Evolutionary conservation across 495 filamentous ascomycete genomes (phyloP), one percentile per base, ranked within the genome.

Genomic region (Astrothelium subdiscretum): DNA sequence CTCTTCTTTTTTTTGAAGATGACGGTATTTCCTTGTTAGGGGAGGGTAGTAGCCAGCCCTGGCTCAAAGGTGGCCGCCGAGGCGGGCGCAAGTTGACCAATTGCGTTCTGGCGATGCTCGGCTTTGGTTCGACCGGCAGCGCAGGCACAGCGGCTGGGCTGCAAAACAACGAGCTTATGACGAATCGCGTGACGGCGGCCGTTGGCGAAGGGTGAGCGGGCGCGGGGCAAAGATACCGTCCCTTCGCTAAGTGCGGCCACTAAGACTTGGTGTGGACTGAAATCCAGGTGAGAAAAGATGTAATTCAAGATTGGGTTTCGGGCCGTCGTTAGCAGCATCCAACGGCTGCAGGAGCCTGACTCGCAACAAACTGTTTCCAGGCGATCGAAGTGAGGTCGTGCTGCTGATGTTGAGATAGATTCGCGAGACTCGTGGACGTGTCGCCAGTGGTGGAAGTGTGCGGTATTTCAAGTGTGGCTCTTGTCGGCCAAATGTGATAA

Each of bases 61-160:
- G 15, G n/a, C 20, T 26, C 5, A n/a, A 59, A 15, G 5, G 31
- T 35, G 57, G 35, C 57, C 31, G 31, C 11, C 57, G 22, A 12
- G 26, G 31, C 57, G 35, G 35, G 31, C 57, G 57, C 57, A 59
- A 32, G 27, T 59, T 10, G 31, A 26, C 57, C 57, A 59, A 59
- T 35, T 32, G 31, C 31, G 57, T n/a, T n/a, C 43, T 20, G 57
- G 44, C 60, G 60, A 54, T 32, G 20, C 22, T 24, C 31, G 57
- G 24, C 29, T 3, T 18, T 35, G 24, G 35, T 35, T 43, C 20
- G 26, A 20, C 38, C 57, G 42, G 31, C 54, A 58, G 59, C 29
- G 22, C 20, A 38, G 38, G 61, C 64, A 60, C 64, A 59, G 61
- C 44, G 60, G 62, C 54, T 5, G 6, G 48, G 5, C 48, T 54